Evolutionary conservation across 2,329 filamentous ascomycete genomes (phyloP).

Genomic region (Fusarium paranaense): DNA sequence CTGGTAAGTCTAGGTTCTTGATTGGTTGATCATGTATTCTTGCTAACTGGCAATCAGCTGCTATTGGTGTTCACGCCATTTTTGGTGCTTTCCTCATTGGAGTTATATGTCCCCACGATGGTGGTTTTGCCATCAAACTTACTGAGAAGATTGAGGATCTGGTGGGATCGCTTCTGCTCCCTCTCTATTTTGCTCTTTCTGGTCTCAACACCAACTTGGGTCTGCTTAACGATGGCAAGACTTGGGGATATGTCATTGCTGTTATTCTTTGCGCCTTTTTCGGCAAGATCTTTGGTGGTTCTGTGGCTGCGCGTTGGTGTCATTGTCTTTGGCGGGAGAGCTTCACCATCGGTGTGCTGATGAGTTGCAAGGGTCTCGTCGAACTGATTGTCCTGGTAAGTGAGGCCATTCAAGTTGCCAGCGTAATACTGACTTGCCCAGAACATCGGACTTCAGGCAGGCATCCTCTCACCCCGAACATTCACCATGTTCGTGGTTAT

Average conservation of each 20-base stretch:
- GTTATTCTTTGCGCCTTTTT: constrained; percentile 85
- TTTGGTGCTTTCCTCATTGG: constrained; percentile 94
- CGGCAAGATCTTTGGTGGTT: constrained; percentile 86
- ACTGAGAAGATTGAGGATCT: constrained; percentile 96
- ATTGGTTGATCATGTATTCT: neutral
- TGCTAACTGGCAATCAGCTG: constrained; percentile 45
- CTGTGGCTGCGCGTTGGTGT: constrained; percentile 75
- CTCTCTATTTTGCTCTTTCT: constrained; percentile 93
- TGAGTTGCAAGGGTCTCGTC: constrained; percentile 97
- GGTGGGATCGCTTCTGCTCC: constrained; percentile 84
- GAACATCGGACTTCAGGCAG: constrained; percentile 83
- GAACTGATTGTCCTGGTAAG: constrained; percentile 92
- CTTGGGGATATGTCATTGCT: constrained; percentile 91
- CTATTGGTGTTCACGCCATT: constrained; percentile 94
- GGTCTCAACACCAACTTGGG: constrained; percentile 90
- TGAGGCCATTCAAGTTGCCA: accelerated
- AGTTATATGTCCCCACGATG: constrained; percentile 89
- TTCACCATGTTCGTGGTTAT: constrained; percentile 97
- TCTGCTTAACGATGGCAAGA: constrained; percentile 81
- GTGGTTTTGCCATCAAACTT: constrained; percentile 89
- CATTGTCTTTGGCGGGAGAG: constrained; percentile 92
- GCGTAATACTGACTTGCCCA: constrained; percentile 37
- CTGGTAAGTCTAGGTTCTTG: constrained; percentile 55
- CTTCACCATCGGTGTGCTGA: constrained; percentile 86
- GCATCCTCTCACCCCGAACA: constrained; percentile 81